Evolutionary conservation across 2,329 filamentous ascomycete species (phyloP), one percentile per base, ranked within the genome.

Genomic region (Colletotrichum lentis): DNA sequence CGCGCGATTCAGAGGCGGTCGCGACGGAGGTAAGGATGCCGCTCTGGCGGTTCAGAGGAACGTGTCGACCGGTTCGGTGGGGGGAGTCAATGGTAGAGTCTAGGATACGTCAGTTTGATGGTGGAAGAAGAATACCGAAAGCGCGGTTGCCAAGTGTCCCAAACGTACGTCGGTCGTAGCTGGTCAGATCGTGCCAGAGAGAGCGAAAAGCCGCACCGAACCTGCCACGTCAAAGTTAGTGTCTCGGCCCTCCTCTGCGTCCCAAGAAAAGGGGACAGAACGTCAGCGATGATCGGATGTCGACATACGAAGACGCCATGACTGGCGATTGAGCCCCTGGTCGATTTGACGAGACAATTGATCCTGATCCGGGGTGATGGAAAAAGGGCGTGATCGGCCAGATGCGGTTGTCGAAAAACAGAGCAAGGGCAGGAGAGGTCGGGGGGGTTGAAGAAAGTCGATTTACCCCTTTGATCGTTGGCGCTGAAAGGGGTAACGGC

Each of bases 61-160:
- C 92, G 81, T 97, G 95, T 77, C 91, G 90, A 71, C 94, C 94
- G 69, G 92, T 93, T 77, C 94, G 90, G 81, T 97, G 96, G 58
- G 96, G 94, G 68, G 95, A 97, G 81, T 99, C 93, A 84, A 91
- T 92, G 70, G 90, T 91, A 71, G 96, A 97, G 83, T 99, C 96
- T 97, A 83, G 65, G 14, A 70, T 60, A 72, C 62, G 75, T 74
- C 52, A 72, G 67, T 62, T 49, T 61, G 78, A 31, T 49, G 3
- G 37, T 16, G 49, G 3, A 5, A 10, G 10, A 8, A 52, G 24
- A 35, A 35, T 35, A 35, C 31, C 31, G 31, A 39, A 27, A 27
- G 37, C 60, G 20, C 20, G 18, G 50, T 22, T 54, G 62, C 56
- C 31, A 65, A 53, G 37, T 37, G 59, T 57, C 54, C 53, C 49